phyloP scores from a whole-genome alignment of 2,329 filamentous ascomycete species.

The Sclerotiophoma versabilis region DNA sequence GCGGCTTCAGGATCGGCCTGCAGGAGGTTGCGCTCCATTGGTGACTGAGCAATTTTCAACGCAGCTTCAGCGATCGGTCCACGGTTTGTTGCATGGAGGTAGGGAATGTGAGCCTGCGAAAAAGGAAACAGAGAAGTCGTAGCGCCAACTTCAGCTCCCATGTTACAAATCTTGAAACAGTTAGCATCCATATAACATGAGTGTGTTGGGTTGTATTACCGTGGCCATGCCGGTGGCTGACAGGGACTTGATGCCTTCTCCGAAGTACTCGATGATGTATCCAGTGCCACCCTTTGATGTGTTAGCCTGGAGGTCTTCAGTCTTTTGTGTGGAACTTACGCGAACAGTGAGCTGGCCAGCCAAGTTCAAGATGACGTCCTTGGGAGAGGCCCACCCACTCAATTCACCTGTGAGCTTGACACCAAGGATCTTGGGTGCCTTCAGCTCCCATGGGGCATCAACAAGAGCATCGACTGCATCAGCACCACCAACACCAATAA shows the following conservation, averaged over 20 bases:
- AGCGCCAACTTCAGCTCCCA: constrained; percentile 82
- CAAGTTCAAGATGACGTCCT: constrained; percentile 91
- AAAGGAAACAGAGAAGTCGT: constrained; percentile 96
- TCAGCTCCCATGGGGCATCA: constrained; percentile 96
- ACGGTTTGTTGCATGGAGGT: constrained; percentile 84
- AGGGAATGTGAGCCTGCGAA: constrained; percentile 81
- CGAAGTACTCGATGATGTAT: constrained; percentile 93
- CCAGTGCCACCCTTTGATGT: constrained; percentile 77
- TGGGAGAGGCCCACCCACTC: constrained; percentile 89
- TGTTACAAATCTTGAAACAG: constrained; percentile 40
- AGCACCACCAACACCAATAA: constrained; percentile 85
- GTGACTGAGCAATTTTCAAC: constrained; percentile 64
- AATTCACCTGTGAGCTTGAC: constrained; percentile 84
- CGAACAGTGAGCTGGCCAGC: constrained; percentile 90
- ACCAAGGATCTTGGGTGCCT: constrained; percentile 88
- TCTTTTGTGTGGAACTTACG: constrained; percentile 34
- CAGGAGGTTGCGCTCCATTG: constrained; percentile 70
- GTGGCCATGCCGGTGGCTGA: constrained; percentile 95
- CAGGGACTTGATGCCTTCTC: constrained; percentile 85
- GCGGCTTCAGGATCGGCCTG: constrained; percentile 79
- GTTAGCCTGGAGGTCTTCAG: constrained; percentile 18
- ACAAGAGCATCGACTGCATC: constrained; percentile 97
- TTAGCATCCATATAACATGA: neutral
- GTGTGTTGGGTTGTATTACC: neutral
- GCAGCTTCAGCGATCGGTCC: constrained; percentile 73